Base-by-base conservation (phyloP, 139 green algal genomes). In the Chlorella sp. region DNA sequence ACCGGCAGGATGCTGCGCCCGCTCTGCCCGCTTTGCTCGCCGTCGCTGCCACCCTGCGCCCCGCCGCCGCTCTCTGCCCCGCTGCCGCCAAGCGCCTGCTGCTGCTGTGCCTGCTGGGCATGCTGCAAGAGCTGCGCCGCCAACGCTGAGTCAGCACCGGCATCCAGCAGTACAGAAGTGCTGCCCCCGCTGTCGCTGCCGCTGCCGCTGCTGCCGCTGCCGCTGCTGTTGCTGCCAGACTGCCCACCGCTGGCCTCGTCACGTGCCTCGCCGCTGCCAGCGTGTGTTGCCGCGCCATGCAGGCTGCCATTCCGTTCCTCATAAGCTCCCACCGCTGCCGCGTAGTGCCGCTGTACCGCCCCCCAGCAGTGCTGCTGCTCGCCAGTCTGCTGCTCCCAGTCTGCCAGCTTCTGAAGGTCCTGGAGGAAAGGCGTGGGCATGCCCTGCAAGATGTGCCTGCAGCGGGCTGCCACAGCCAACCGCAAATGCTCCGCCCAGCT, bases 331-430 rank as follows among this genome's bases (percentile, higher is more conserved):
- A 86, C 26, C 12, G n/a, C 57, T 7, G 66, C 40, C 12, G 34
- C 26, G 40, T 91, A 87, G 16, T 88, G 81, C 81, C 2, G 16
- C 88, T 57, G 68, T 11, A 53, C 88, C 4, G 53, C 80, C 0
- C 2, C 79, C 68, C 79, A 87, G 64, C 80, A 9, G 64, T 88
- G 68, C 26, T 75, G 34, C 26, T 36, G 34, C 34, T 83, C 64
- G 0, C 79, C 79, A 9, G 42, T 36, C 32, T 73, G 57, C 40
- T 40, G 39, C 60, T 89, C 57, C 83, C 81, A 83, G 11, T n/a
- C 75, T 11, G 83, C 89, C 11, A 91, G 89, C 24, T 22, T 39
- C 57, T 75, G 36, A 37, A 91, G 42, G 64, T 91, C 84, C 0
- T 83, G 1, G 3, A 76, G 39, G 32, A 91, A 61, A 30, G 60